Evolutionary conservation across 768 basidiomycete genomes (phyloP), one percentile per base, ranked within the genome.

Genomic region (Macrolepiota dolichaula): DNA sequence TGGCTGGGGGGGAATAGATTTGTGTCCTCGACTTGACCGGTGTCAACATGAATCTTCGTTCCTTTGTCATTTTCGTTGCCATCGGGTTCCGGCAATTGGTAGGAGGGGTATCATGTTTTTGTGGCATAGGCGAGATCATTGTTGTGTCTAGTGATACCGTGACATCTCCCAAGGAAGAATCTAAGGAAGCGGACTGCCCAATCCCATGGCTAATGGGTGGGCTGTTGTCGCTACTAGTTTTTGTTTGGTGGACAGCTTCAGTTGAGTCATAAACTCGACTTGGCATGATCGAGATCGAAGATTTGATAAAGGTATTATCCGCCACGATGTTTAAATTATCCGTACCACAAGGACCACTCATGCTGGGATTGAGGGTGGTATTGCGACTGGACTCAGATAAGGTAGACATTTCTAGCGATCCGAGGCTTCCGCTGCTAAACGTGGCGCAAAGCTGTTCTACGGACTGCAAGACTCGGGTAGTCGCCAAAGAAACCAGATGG

Each of bases 361-460:
- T 44, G 2, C 17, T 19, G 10, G n/a, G 6, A 17, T 54, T 32
- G 22, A 10, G 10, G 25, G 25, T 12, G 4, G 51, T 15, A n/a
- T 44, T 42, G 37, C 38, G 2, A 13, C 38, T 59, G n/a, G 58
- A 44, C 17, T 4, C 38, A 17, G 58, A 59, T 7, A 32, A 2
- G 12, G 24, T 65, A 36, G 66, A 64, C 29, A 32, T 46, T 47
- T 69, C 72, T 13, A 75, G 69, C 0, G 74, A 74, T 24, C 73
- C 75, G 50, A 77, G 65, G 61, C 74, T 74, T 51, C 70, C 74
- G 62, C 71, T 71, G 64, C 74, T 76, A 60, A 64, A 65, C 12
- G 58, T 59, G 19, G 62, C 50, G 42, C 62, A 65, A 24, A 65
- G 63, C 17, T 60, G 63, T 57, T 64, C 68, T 17, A 54, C 57